phyloP scores from a whole-genome alignment of 2,329 filamentous ascomycete genomes.

The Trichoderma guizhouense region DNA sequence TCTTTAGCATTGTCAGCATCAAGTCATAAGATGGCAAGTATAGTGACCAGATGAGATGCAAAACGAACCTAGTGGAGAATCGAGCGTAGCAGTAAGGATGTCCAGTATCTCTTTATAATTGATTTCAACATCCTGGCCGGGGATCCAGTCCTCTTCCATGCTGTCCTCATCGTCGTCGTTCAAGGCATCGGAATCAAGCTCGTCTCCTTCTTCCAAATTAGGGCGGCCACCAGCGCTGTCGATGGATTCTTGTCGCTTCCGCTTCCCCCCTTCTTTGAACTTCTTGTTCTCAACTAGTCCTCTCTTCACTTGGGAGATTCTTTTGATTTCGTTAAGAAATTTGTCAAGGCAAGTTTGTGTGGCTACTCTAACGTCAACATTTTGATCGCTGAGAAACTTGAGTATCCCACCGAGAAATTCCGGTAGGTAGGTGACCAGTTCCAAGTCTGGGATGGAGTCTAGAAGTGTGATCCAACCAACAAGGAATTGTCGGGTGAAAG shows the following conservation, averaged over 20 bases:
- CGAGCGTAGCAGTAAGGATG: conserved; percentile 84
- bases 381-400: conserved; percentile 87
- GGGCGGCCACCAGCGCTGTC: conserved; percentile 62
- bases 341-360: conserved; percentile 86
- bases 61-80: conserved; percentile 70
- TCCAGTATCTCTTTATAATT: conserved; percentile 89
- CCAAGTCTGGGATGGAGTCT: conserved; percentile 94
- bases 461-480: conserved; percentile 94
- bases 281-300: conserved; percentile 84
- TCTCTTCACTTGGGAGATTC: conserved; percentile 88
- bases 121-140: conserved; percentile 93
- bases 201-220: conserved; percentile 58
- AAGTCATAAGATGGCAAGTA: neutral
- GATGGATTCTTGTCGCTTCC: conserved; percentile 66
- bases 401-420: conserved; percentile 87
- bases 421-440: conserved; percentile 87
- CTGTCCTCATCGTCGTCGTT: conserved; percentile 58
- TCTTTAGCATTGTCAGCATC: conserved; percentile 47
- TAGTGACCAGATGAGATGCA: neutral
- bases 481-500: conserved; percentile 90
- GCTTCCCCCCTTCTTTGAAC: conserved; percentile 62
- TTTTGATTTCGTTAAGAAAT: conserved; percentile 89
- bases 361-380: conserved; percentile 89
- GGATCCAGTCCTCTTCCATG: conserved; percentile 91
- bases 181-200: conserved; percentile 55